A percentile compares a stretch with the other conserved stretches of the same genome.
Evolutionary conservation across 345 rosid species (phyloP).

Genomic region (Toxicodendron radicans): DNA sequence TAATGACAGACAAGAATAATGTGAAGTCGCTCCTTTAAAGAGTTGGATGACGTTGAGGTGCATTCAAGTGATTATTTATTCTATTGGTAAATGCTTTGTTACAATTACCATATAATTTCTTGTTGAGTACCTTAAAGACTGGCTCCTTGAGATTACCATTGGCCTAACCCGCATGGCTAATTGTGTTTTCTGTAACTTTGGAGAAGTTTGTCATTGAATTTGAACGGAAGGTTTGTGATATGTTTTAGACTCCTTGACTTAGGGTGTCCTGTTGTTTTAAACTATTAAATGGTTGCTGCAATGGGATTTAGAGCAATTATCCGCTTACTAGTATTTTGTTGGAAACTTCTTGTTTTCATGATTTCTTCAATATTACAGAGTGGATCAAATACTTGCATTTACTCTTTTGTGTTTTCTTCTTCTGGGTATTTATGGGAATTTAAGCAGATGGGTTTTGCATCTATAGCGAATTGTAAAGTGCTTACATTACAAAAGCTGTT

Average conservation of each 20-base stretch:
- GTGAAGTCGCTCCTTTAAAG: constrained; percentile 33
- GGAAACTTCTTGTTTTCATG: neutral
- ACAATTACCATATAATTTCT: constrained; percentile 21
- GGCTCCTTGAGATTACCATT: neutral
- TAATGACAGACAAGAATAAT: constrained; percentile 40
- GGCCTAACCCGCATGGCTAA: constrained; percentile 5
- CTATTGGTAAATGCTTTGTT: constrained; percentile 18
- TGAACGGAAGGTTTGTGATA: neutral
- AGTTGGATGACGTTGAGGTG: constrained; percentile 31
- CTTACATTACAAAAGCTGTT: neutral
- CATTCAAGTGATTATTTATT: constrained; percentile 30
- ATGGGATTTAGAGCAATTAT: neutral
- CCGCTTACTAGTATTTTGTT: neutral
- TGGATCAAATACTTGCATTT: neutral
- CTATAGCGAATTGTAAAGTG: neutral
- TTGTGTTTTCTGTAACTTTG: constrained; percentile 3
- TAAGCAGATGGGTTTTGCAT: neutral
- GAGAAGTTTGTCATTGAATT: constrained; percentile 3
- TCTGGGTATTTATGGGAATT: neutral
- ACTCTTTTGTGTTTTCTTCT: neutral
- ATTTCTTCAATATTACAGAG: neutral
- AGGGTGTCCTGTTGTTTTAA: neutral
- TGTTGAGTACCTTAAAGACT: constrained; percentile 2
- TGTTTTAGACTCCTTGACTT: neutral
- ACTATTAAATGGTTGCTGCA: neutral